Conservation (phyloP, 192 early-diverging fungal species). For the Rhizophagus sp. region DNA sequence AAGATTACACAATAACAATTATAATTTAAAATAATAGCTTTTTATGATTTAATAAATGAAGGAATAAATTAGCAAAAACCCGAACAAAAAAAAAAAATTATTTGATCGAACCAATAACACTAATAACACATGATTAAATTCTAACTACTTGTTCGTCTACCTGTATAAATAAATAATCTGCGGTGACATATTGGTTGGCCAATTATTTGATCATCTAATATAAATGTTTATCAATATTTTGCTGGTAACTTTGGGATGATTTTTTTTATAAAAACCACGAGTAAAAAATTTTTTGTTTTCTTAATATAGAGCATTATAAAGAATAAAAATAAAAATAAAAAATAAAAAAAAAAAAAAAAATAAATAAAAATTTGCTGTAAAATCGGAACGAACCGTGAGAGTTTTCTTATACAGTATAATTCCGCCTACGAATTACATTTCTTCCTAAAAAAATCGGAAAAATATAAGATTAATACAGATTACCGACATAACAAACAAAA, state of each 20-base stretch:
- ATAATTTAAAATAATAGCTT: background rate
- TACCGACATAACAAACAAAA: conserved; percentile 24
- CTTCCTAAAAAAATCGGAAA: conserved; percentile 10
- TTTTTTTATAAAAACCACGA: background rate
- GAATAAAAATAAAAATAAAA: background rate
- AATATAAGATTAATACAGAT: conserved; percentile 17
- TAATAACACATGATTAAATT: too few species aligned
- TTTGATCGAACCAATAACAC: too few species aligned
- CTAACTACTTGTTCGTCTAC: too few species aligned
- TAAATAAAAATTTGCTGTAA: background rate
- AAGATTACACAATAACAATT: conserved; percentile 5
- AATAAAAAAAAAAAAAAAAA: background rate
- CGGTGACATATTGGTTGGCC: conserved; percentile 12
- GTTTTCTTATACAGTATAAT: background rate
- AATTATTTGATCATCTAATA: background rate
- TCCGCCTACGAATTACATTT: background rate
- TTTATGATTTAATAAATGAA: background rate
- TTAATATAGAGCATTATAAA: background rate
- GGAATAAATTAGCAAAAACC: background rate
- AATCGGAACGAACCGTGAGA: background rate
- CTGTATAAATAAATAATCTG: conserved; percentile 18
- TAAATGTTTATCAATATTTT: too few species aligned
- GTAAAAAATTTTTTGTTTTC: background rate
- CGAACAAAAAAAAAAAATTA: too few species aligned
- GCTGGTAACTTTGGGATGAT: background rate